Evolutionary conservation across 108 stramenopile genomes (phyloP), one percentile per base, ranked within the genome.

Genomic region (Nitzschia sp.): DNA sequence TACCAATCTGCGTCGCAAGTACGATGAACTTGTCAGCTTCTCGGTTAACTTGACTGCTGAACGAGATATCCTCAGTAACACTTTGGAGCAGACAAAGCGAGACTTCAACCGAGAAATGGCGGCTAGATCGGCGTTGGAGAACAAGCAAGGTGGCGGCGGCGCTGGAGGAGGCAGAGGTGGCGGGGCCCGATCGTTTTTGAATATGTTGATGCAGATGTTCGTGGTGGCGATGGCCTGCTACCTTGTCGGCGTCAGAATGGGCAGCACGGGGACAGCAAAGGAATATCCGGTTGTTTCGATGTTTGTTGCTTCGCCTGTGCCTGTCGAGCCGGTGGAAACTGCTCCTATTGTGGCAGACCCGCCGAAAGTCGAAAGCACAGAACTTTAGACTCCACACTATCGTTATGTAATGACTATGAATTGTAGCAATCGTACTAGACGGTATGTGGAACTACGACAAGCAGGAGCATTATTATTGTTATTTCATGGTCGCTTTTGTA

Each of bases 1-100:
- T 34, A 54, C 81, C 21, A 79, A 76, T 33, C 74, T 97, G 56
- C 88, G 94, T 28, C 85, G 91, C 51, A 96, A 97, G 74, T 97
- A 97, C 61, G 94, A 97, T 68, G 97, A 97, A 63, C 81, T 97
- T 35, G 93, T 97, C 15, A 74, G 83, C 31, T 97, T 96, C 72
- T 89, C 85, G 36, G 95, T 97, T 26, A 95, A 94, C 51, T 73
- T 97, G 72, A 97, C 97, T 15, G 94, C 95, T 13, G 95, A 97
- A 63, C 81, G 97, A 26, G 97, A 97, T 71, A 89, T 94, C 78
- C 86, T 96, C 69, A 93, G 91, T 77, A 95, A 95, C 58, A 90
- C 92, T 31, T 72, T 95, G 46, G 94, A 95, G 56, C 94, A 95
- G 67, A 91, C 94, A 33, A 93, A 91, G 66, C 77, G 94, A 56